phyloP scores from a whole-genome alignment of 2,329 filamentous ascomycete species.

The Alternaria sp. region DNA sequence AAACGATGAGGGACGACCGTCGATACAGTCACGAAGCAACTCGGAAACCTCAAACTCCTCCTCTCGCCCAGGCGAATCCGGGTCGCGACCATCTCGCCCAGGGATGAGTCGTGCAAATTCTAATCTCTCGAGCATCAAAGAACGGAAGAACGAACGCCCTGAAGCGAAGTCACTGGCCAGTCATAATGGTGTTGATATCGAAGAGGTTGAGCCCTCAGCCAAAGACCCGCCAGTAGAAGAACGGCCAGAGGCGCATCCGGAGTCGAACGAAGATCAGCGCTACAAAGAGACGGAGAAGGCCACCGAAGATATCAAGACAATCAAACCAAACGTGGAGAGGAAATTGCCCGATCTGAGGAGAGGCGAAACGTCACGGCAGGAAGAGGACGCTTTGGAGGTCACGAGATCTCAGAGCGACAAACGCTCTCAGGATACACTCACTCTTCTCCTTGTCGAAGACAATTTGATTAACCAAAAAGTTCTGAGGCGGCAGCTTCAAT shows the following conservation, averaged over 20 bases:
- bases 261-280: conserved; percentile 29
- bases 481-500: conserved; percentile 58
- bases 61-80: conserved; percentile 21
- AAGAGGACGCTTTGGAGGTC: conserved; percentile 24
- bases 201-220: conserved; percentile 36
- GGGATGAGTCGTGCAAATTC: conserved; percentile 42
- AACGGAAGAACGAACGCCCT: conserved; percentile 29
- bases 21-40: conserved; percentile 34
- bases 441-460: conserved; percentile 58
- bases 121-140: conserved; percentile 38
- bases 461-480: conserved; percentile 61
- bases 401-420: conserved; percentile 34
- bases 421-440: conserved; percentile 30
- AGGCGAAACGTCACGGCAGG: conserved; percentile 42
- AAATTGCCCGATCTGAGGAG: conserved; percentile 25
- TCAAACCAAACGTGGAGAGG: conserved; percentile 19
- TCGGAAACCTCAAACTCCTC: conserved; percentile 32
- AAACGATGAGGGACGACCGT: conserved; percentile 36
- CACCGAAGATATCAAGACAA: conserved; percentile 21
- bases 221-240: conserved; percentile 47
- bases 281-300: conserved; percentile 36
- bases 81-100: conserved; percentile 29
- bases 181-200: conserved; percentile 21
- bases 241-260: conserved; percentile 39
- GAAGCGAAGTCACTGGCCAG: conserved; percentile 17